Evolutionary conservation across 2,329 filamentous ascomycete species (phyloP).

Genomic region (Pezicula rhizophila): DNA sequence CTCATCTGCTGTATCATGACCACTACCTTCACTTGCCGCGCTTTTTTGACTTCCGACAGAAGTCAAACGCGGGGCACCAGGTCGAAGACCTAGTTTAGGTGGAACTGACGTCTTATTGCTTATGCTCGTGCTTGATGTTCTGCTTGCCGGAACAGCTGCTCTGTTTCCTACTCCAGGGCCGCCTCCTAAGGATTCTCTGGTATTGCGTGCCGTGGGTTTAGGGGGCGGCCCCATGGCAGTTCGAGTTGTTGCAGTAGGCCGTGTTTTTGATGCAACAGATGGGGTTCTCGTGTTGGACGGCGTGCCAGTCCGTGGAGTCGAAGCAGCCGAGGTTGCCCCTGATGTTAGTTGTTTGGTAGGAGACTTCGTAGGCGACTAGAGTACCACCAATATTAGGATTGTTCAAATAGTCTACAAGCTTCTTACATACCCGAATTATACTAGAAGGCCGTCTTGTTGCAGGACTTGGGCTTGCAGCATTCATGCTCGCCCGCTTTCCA

Average conservation of each 20-base stretch:
- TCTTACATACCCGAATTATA: slow-evolving; percentile 45
- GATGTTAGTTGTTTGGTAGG: slow-evolving; percentile 66
- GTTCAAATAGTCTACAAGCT: neutral
- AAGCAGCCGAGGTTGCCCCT: slow-evolving; percentile 46
- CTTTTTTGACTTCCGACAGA: slow-evolving; percentile 26
- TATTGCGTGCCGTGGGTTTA: slow-evolving; percentile 24
- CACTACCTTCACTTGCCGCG: slow-evolving; percentile 22
- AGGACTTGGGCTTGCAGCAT: slow-evolving; percentile 68
- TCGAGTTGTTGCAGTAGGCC: slow-evolving; percentile 49
- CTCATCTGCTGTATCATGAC: slow-evolving; percentile 22
- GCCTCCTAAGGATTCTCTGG: slow-evolving; percentile 33
- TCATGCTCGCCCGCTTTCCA: slow-evolving; percentile 61
- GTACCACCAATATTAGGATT: slow-evolving; percentile 15
- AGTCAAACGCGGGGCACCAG: slow-evolving; percentile 22
- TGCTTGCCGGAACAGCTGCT: slow-evolving; percentile 12
- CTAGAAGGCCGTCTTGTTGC: slow-evolving; percentile 54
- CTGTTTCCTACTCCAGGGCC: slow-evolving; percentile 27
- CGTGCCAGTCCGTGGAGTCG: slow-evolving; percentile 58
- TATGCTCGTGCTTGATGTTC: slow-evolving; percentile 10
- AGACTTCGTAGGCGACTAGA: slow-evolving; percentile 70
- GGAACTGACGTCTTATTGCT: slow-evolving; percentile 17
- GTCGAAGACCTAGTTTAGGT: slow-evolving; percentile 21
- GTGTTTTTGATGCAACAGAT: slow-evolving; percentile 39
- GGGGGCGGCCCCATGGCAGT: slow-evolving; percentile 63
- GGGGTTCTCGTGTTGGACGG: slow-evolving; percentile 48